Percentiles rank a stretch among this genome's conserved stretches.
These are phyloP conservation scores for Breynia disticha DNA, from an alignment of 441 rosid genomes.

Conservation along the genomic window DNA sequence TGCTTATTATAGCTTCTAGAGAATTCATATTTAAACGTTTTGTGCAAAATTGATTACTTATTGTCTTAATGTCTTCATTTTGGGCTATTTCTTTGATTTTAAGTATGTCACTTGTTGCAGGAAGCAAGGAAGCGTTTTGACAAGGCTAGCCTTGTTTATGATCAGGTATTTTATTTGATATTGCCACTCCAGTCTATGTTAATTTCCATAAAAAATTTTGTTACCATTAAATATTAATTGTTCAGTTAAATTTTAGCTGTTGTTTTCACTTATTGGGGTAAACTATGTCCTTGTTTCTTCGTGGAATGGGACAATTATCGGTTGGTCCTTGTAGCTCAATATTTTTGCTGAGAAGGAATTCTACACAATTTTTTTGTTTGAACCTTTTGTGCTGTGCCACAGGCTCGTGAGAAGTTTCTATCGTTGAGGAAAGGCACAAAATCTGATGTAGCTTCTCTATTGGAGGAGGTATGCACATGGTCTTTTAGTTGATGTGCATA, in stretches of 20 bases:
- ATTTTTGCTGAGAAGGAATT: background rate
- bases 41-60: too few relatives aligned
- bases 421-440: conserved; percentile 94
- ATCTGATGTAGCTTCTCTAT: conserved; percentile 56
- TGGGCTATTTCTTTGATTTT: too few relatives aligned
- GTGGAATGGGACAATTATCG: background rate
- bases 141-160: conserved; percentile 90
- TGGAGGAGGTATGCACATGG: conserved; percentile 71
- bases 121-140: conserved; percentile 98
- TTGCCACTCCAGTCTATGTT: conserved; percentile 2
- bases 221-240: too few relatives aligned
- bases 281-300: too few relatives aligned
- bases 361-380: background rate
- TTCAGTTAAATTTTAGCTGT: too few relatives aligned
- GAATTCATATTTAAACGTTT: background rate
- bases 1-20: background rate
- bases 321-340: background rate
- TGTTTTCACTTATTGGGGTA: too few relatives aligned
- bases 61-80: too few relatives aligned
- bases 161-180: conserved; percentile 57
- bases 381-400: conserved; percentile 8
- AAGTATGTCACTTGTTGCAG: conserved; percentile 44
- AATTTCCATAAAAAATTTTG: background rate
- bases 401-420: conserved; percentile 98
- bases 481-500: conserved; percentile 1